A percentile compares a stretch with the other conserved stretches of the same genome.
phyloP scores from a whole-genome alignment of 2,329 filamentous ascomycete species.

The Hirsutella thompsonii region DNA sequence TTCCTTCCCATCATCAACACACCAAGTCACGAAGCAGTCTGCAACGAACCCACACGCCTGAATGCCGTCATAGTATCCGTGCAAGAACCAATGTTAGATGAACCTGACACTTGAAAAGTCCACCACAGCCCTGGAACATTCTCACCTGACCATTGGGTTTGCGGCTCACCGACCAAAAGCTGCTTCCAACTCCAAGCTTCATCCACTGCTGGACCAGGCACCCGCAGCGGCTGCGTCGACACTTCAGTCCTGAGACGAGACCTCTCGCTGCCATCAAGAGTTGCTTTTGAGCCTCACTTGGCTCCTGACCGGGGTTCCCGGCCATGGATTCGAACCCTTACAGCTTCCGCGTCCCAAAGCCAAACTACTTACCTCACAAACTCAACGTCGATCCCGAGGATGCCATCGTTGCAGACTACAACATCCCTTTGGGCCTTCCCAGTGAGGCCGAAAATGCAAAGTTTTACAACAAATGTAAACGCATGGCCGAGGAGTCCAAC shows the following conservation, averaged over 20 bases:
- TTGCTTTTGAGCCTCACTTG: not conserved
- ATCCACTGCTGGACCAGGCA: too few relatives aligned
- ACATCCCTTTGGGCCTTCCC: slow-evolving; percentile 34
- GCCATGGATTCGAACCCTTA: slow-evolving; percentile 32
- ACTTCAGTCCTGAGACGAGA: not conserved
- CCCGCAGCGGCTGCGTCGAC: not conserved
- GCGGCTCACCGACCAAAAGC: too few relatives aligned
- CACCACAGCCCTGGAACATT: too few relatives aligned
- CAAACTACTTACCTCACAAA: slow-evolving; percentile 47
- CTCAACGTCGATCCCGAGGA: slow-evolving; percentile 36
- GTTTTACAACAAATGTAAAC: slow-evolving; percentile 45
- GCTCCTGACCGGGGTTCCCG: not conserved
- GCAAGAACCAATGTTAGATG: too few relatives aligned
- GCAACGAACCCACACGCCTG: too few relatives aligned
- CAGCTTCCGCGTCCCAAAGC: slow-evolving; percentile 40
- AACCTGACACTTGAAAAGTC: too few relatives aligned
- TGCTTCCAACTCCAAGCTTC: too few relatives aligned
- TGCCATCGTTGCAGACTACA: slow-evolving; percentile 38
- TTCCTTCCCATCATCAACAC: not conserved
- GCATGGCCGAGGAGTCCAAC: slow-evolving; percentile 45
- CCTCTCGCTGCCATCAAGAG: not conserved
- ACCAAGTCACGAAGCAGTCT: too few relatives aligned
- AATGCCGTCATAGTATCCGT: too few relatives aligned
- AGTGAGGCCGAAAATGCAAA: slow-evolving; percentile 41
- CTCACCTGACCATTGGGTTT: too few relatives aligned